phyloP scores from a whole-genome alignment of 2,329 filamentous ascomycete species.

The Neocucurbitaria cava region DNA sequence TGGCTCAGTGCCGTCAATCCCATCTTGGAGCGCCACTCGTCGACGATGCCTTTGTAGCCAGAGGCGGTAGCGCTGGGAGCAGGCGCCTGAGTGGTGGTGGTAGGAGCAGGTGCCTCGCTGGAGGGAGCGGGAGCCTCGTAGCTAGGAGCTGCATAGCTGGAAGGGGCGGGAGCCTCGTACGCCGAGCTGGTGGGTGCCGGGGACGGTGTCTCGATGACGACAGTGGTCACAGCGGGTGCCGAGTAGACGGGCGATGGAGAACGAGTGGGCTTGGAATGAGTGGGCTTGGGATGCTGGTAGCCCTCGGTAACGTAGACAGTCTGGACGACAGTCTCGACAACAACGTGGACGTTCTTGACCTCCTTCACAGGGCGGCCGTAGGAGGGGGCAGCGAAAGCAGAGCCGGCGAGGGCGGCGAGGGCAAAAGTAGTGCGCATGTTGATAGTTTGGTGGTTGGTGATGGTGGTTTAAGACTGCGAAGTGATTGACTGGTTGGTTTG shows the following conservation, averaged over 20 bases:
- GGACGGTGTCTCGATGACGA: constrained; percentile 9
- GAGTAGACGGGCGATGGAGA: constrained; percentile 5
- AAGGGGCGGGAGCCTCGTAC: constrained; percentile 12
- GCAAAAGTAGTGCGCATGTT: constrained; percentile 39
- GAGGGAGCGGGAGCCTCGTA: constrained; percentile 10
- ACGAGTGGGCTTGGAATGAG: constrained; percentile 4
- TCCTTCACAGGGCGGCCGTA: constrained; percentile 19
- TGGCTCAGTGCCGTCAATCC: constrained; percentile 26
- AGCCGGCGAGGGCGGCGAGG: constrained; percentile 42
- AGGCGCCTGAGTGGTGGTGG: constrained; percentile 10
- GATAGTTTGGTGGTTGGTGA: constrained; percentile 16
- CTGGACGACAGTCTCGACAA: constrained; percentile 37
- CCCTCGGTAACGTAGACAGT: constrained; percentile 34
- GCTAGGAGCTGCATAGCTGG: too few relatives aligned
- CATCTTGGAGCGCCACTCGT: constrained; percentile 38
- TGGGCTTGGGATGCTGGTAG: constrained; percentile 4
- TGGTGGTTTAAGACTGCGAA: constrained; percentile 8
- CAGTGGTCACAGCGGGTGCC: constrained; percentile 12
- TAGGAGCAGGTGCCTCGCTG: constrained; percentile 8
- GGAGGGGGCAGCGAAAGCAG: constrained; percentile 34
- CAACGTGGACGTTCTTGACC: constrained; percentile 28
- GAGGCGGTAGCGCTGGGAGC: constrained; percentile 12
- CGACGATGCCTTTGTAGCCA: constrained; percentile 38
- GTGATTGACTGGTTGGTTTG: constrained; percentile 14
- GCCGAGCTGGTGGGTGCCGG: constrained; percentile 6